A percentile compares a stretch with the other conserved stretches of the same genome.
Evolutionary conservation across 805 yeast genomes (phyloP).

Genomic region (Brettanomyces bruxellensis): DNA sequence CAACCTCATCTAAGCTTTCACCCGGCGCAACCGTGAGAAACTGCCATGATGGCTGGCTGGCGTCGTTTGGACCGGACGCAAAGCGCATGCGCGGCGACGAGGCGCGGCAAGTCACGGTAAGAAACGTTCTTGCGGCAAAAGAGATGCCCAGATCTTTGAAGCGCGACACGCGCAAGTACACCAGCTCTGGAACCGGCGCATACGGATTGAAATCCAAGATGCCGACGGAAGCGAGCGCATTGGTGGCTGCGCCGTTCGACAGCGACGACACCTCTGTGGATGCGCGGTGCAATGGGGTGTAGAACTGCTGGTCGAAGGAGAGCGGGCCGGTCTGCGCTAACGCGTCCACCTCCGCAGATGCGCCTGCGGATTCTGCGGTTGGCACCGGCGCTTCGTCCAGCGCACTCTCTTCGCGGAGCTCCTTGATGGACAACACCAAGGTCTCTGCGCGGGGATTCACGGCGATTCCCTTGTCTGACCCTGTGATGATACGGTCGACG

Average conservation of each 20-base stretch:
- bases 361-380: not conserved
- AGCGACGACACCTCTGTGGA: not conserved
- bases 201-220: constrained; percentile 58
- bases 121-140: constrained; percentile 27
- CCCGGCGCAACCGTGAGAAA: constrained; percentile 65
- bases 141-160: constrained; percentile 11
- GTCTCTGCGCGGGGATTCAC: constrained; percentile 74
- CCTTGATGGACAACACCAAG: constrained; percentile 63
- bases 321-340: not conserved
- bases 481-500: constrained; percentile 66
- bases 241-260: not conserved
- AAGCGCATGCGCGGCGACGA: constrained; percentile 45
- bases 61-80: constrained; percentile 61
- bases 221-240: constrained; percentile 57
- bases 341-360: not conserved
- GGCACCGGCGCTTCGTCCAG: not conserved
- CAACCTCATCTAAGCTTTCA: constrained; percentile 64
- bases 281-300: not conserved
- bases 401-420: constrained; percentile 41
- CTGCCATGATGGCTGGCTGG: constrained; percentile 46
- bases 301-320: not conserved
- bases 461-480: constrained; percentile 69
- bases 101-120: constrained; percentile 47
- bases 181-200: constrained; percentile 49
- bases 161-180: constrained; percentile 52